Percentiles rank a stretch among this genome's conserved stretches.
phyloP scores from a whole-genome alignment of 768 basidiomycete genomes.

The Agaricus blazei region DNA sequence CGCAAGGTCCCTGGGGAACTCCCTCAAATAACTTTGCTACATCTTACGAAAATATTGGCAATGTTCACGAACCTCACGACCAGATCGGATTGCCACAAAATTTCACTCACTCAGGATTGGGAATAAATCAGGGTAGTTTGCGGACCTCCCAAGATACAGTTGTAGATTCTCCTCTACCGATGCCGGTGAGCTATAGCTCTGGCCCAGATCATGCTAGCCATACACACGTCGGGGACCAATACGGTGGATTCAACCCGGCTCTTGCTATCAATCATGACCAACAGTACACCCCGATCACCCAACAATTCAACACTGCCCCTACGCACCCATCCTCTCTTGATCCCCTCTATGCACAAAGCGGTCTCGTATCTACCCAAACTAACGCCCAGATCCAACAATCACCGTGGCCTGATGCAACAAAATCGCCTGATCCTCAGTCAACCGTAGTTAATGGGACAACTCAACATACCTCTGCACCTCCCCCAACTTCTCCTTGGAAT shows the following conservation, averaged over 20 bases:
- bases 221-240: neutral
- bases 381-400: constrained; percentile 17
- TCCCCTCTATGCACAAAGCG: neutral
- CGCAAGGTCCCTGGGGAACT: constrained; percentile 10
- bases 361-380: neutral
- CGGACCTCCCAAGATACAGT: constrained; percentile 2
- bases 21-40: constrained; percentile 1
- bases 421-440: constrained; percentile 42
- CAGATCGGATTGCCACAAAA: constrained; percentile 5
- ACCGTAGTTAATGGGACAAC: constrained; percentile 30
- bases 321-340: constrained; percentile 3
- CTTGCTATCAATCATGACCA: neutral
- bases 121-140: constrained; percentile 3
- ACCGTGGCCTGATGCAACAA: constrained; percentile 30
- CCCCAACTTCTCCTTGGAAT: constrained; percentile 34
- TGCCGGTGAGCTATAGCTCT: neutral
- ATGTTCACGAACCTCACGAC: constrained; percentile 1
- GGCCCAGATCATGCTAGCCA: constrained; percentile 1
- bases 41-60: constrained; percentile 1
- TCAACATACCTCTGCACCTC: constrained; percentile 16
- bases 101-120: neutral
- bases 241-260: constrained; percentile 2
- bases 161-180: neutral
- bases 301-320: neutral
- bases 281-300: neutral